Conservation (phyloP, 208 protist genomes). For the Trypanosoma platydactyli region DNA sequence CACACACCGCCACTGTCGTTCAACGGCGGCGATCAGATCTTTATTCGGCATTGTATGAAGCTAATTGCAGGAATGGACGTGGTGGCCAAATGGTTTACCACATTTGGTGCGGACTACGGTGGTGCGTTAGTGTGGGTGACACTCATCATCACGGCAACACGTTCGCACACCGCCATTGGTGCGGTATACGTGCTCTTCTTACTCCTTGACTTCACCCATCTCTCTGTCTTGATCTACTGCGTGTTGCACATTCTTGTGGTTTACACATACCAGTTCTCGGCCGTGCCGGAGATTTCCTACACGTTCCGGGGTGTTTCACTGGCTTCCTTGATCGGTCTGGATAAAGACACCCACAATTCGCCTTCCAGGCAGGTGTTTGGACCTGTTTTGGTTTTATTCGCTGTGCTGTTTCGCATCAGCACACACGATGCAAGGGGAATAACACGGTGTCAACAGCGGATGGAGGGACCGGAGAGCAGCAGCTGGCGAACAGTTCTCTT, state of each 20-base stretch:
- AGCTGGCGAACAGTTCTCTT: slow-evolving; percentile 21
- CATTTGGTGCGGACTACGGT: slow-evolving; percentile 30
- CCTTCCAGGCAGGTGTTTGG: slow-evolving; percentile 15
- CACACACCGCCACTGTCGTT: not conserved
- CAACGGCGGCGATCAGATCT: slow-evolving; percentile 14
- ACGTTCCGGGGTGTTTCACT: slow-evolving; percentile 6
- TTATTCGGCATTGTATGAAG: slow-evolving; percentile 15
- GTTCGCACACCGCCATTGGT: slow-evolving; percentile 8
- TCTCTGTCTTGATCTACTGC: slow-evolving; percentile 32
- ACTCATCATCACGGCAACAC: slow-evolving; percentile 14
- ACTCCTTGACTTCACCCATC: slow-evolving; percentile 24
- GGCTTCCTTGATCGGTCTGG: slow-evolving; percentile 23
- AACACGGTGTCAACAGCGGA: slow-evolving; percentile 13
- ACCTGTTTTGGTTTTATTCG: slow-evolving; percentile 30
- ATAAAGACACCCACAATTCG: slow-evolving; percentile 7
- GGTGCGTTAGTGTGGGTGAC: slow-evolving; percentile 23
- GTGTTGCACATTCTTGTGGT: slow-evolving; percentile 27
- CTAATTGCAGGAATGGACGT: slow-evolving; percentile 20
- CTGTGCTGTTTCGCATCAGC: slow-evolving; percentile 24
- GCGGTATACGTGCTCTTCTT: slow-evolving; percentile 32
- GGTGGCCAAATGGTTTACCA: slow-evolving; percentile 7
- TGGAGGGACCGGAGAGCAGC: slow-evolving; percentile 23
- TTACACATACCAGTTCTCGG: slow-evolving; percentile 33
- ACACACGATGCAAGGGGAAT: slow-evolving; percentile 13
- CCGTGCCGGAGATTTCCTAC: slow-evolving; percentile 22